Conservation (phyloP, 495 filamentous ascomycete genomes). For the Talaromyces stipitatus region DNA sequence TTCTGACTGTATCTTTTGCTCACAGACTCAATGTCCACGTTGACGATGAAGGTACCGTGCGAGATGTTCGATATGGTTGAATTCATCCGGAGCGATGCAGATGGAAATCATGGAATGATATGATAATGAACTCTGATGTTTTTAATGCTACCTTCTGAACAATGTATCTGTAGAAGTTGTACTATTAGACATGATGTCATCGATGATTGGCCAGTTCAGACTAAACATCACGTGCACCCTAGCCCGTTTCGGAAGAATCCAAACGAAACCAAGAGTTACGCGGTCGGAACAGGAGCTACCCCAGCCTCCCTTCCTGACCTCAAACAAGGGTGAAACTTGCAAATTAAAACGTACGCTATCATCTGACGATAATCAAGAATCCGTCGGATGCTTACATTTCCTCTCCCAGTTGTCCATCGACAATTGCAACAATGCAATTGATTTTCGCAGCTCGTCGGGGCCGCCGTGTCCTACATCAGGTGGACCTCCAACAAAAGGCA, state of each 20-base stretch:
- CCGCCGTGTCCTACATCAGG: conserved; percentile 4
- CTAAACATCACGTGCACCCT: background rate
- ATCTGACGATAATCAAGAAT: background rate
- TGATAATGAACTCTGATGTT: background rate
- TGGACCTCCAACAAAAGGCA: background rate
- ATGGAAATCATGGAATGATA: background rate
- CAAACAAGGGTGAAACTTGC: background rate
- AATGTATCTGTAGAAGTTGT: background rate
- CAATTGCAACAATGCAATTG: conserved; percentile 4
- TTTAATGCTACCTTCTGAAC: background rate
- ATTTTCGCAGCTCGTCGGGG: conserved; percentile 1
- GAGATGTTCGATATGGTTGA: conserved; percentile 50
- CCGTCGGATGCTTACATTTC: background rate
- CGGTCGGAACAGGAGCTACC: background rate
- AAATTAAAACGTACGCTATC: background rate
- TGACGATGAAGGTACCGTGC: conserved; percentile 64
- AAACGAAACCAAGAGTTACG: background rate
- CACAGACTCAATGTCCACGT: conserved; percentile 67
- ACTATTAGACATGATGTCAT: background rate
- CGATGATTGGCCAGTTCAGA: background rate
- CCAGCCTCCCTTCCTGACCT: conserved; percentile 4
- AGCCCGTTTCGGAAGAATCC: conserved; percentile 4
- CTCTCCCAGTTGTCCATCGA: background rate
- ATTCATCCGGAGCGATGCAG: conserved; percentile 3
- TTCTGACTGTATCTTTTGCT: too few species aligned